Percentiles rank a stretch among this genome's conserved stretches.
These are phyloP conservation scores for Funneliformis geosporum DNA, from an alignment of 192 early-diverging fungal genomes.

Conservation along the genomic window DNA sequence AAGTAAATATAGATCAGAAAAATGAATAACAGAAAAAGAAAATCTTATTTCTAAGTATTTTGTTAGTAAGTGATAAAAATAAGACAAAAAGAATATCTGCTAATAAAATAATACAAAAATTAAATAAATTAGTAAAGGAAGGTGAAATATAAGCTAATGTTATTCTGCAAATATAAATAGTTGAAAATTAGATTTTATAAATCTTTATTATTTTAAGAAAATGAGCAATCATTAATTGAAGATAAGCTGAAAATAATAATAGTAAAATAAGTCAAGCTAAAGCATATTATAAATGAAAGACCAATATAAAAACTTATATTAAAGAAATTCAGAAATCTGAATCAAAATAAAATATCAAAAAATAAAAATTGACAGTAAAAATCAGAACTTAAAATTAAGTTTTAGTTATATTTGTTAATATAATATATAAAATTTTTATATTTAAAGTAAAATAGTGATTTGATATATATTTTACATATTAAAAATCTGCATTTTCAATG, in stretches of 20 bases:
- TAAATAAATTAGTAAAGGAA: neutral
- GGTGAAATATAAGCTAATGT: neutral
- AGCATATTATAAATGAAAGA: neutral
- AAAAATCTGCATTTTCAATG: neutral
- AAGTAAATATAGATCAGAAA: conserved; percentile 1
- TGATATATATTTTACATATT: neutral
- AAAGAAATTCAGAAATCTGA: neutral
- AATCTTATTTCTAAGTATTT: neutral
- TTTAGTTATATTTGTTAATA: neutral
- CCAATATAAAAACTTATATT: neutral
- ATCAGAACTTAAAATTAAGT: neutral
- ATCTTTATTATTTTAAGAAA: neutral
- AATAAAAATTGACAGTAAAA: neutral
- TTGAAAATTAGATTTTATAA: conserved; percentile 8
- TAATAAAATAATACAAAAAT: conserved; percentile 7
- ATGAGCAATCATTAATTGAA: neutral
- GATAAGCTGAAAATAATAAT: conserved; percentile 6
- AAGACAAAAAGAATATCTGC: neutral
- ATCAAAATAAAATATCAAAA: conserved; percentile 5
- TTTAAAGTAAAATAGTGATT: neutral
- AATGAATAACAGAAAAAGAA: neutral
- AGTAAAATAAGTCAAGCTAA: neutral
- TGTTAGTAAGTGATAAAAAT: neutral
- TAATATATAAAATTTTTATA: neutral
- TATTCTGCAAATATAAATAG: conserved; percentile 4